These are phyloP conservation scores for Chlorella sp. DNA, from an alignment of 139 green algal genomes.

Conservation along the genomic window DNA sequence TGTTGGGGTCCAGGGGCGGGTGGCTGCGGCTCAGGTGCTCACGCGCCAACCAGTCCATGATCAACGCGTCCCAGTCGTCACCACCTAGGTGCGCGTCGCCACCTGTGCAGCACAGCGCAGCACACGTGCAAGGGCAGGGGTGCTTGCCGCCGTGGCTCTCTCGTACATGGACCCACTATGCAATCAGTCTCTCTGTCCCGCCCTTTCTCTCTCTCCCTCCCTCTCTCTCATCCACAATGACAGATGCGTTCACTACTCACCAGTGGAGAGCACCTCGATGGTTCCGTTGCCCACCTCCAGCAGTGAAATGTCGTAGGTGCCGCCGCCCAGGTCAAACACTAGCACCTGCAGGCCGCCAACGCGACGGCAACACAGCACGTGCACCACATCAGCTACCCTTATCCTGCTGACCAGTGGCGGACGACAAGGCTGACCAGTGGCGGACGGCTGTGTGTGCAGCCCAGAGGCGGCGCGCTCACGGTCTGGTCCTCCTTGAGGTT, in stretches of 20 bases:
- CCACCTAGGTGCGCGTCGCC: constrained; percentile 79
- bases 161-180: no score
- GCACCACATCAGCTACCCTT: no score
- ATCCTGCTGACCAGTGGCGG: no score
- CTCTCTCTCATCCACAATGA: no score
- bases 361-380: no score
- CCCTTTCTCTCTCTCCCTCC: no score
- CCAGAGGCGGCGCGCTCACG: background rate
- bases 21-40: constrained; percentile 36
- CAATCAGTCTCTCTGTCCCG: no score
- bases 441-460: no score
- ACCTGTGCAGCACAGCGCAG: constrained; percentile 31
- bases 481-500: constrained; percentile 68
- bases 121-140: background rate
- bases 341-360: constrained; percentile 66
- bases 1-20: constrained; percentile 21
- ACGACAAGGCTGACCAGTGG: no score
- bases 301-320: constrained; percentile 84
- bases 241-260: no score
- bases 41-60: constrained; percentile 55
- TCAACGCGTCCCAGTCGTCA: constrained; percentile 76
- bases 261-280: constrained; percentile 81
- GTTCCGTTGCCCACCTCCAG: constrained; percentile 79
- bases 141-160: no score
- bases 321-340: constrained; percentile 87